These are phyloP conservation scores for Citrus unshiu DNA, from an alignment of 345 rosid genomes.

Conservation along the genomic window DNA sequence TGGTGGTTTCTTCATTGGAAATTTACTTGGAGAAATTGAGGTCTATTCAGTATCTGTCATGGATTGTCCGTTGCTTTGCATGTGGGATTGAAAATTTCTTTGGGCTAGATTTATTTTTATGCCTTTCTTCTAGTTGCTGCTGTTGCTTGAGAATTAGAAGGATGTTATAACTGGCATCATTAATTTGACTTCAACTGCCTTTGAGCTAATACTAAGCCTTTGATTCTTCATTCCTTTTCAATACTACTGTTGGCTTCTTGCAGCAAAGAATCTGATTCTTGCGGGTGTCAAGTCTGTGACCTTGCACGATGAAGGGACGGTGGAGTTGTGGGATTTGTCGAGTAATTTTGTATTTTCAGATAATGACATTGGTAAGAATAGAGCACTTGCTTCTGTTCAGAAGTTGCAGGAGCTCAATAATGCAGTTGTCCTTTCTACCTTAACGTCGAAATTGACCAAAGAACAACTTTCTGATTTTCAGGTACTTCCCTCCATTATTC, in stretches of 20 bases:
- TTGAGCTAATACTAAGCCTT: background rate
- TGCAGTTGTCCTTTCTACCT: slow-evolving; percentile 67
- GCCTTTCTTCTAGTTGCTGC: background rate
- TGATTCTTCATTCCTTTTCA: background rate
- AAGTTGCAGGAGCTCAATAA: slow-evolving; percentile 97
- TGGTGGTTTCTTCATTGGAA: background rate
- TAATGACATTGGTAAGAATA: slow-evolving; percentile 84
- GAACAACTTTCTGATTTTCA: slow-evolving; percentile 82
- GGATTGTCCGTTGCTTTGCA: background rate
- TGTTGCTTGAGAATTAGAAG: background rate
- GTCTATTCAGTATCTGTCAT: background rate
- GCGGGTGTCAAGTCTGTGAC: slow-evolving; percentile 99
- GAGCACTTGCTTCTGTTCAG: slow-evolving; percentile 91
- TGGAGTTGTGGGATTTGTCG: slow-evolving; percentile 92
- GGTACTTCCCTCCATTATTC: slow-evolving; percentile 34
- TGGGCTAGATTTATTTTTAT: background rate
- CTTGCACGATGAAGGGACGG: slow-evolving; percentile 79
- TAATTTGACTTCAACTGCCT: background rate
- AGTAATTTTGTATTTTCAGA: slow-evolving; percentile 82
- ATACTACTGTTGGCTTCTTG: slow-evolving; percentile 4
- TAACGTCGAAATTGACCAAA: slow-evolving; percentile 61
- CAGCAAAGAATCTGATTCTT: slow-evolving; percentile 96
- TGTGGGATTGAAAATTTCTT: background rate
- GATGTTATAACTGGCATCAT: background rate
- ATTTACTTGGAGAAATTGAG: background rate